Evolutionary conservation across 2,329 filamentous ascomycete species (phyloP).

Genomic region (Ceratocystis papillata): DNA sequence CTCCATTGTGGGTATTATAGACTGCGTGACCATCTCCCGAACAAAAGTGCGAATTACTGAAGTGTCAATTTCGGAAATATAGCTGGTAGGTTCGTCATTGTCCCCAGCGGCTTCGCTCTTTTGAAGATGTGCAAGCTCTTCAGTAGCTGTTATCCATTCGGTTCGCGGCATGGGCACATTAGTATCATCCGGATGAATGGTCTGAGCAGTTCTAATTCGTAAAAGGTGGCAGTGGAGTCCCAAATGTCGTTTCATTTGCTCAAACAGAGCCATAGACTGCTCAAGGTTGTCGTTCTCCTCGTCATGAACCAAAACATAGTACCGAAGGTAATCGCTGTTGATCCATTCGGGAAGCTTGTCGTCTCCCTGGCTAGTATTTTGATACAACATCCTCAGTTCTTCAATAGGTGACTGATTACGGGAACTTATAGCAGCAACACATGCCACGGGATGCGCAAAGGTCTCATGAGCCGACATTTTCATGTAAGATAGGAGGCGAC

Average conservation of each 20-base stretch:
- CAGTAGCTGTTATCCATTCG: slow-evolving; percentile 79
- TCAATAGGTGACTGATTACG: slow-evolving; percentile 74
- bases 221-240: slow-evolving; percentile 90
- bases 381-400: slow-evolving; percentile 72
- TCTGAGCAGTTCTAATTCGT: slow-evolving; percentile 71
- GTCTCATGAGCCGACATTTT: slow-evolving; percentile 78
- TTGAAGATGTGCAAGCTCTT: slow-evolving; percentile 68
- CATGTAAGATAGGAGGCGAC: slow-evolving; percentile 68
- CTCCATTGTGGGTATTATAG: slow-evolving; percentile 92
- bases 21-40: slow-evolving; percentile 90
- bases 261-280: slow-evolving; percentile 80
- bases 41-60: slow-evolving; percentile 81
- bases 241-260: slow-evolving; percentile 98
- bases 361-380: slow-evolving; percentile 68
- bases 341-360: slow-evolving; percentile 72
- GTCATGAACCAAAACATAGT: slow-evolving; percentile 93
- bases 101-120: slow-evolving; percentile 55
- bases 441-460: slow-evolving; percentile 87
- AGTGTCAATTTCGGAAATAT: slow-evolving; percentile 85
- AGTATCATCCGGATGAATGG: slow-evolving; percentile 83
- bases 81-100: slow-evolving; percentile 60
- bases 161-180: slow-evolving; percentile 68
- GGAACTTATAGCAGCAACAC: slow-evolving; percentile 90
- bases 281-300: slow-evolving; percentile 90
- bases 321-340: slow-evolving; percentile 81